Evolutionary conservation across 495 filamentous ascomycete species (phyloP), one percentile per base, ranked within the genome.

Genomic region (Acidiella bohemica): DNA sequence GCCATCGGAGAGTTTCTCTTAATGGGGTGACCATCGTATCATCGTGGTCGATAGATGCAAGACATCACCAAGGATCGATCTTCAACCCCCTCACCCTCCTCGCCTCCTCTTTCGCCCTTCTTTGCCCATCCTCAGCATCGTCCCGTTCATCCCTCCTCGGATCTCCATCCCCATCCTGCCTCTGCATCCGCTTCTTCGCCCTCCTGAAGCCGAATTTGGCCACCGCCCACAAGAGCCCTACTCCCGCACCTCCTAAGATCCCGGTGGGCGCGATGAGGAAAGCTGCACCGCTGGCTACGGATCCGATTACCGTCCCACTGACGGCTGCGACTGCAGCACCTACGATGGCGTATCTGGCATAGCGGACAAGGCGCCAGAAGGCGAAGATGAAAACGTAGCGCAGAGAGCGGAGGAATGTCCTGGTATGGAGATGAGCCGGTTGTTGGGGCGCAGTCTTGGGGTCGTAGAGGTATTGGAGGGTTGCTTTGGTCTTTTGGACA

Each of bases 351-450:
- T 63, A 63, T 42, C 58, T 61, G 6, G 59, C 59, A 42, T 59
- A 63, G 16, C 59, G 50, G 3, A 61, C 54, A 0, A 63, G 42
- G 8, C 55, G 48, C 59, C 59, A 63, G 56, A 63, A 63, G 21
- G 57, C 39, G 49, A 63, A 60, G 35, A 59, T 44, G 19, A 49
- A 41, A 12, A 58, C 23, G 45, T 52, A 62, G 32, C 49, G 59
- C 0, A 54, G 29, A 17, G 51, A 55, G 42, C 58, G 58, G 4
- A 63, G 54, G 22, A 63, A 50, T 1, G 58, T 53, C 10, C 59
- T 55, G 3, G 59, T 63, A 12, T 58, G 58, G 11, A 59, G 48
- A 14, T 32, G 48, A 0, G 41, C 34, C 8, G 59, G 59, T 39
- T 39, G 36, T 25, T 33, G 19, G 10, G 46, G 49, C 8, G 17